Conservation (phyloP, 2,329 filamentous ascomycete species). For the Neofusicoccum kwambonambiense region DNA sequence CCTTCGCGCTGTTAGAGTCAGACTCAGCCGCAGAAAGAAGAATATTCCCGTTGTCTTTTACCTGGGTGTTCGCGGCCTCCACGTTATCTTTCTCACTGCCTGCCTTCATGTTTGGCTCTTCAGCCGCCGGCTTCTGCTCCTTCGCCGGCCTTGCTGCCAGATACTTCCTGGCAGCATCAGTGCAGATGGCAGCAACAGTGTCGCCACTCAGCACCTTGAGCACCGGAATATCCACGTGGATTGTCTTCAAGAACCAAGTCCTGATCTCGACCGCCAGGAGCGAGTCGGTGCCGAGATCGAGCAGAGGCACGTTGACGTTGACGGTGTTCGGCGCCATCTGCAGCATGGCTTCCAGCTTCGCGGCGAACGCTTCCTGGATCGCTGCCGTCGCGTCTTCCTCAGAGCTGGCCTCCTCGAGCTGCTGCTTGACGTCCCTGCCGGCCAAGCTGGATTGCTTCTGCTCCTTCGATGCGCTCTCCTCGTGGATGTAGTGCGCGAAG, state of each 20-base stretch:
- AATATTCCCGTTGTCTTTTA: no score
- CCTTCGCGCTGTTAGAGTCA: no score
- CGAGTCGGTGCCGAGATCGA: constrained; percentile 36
- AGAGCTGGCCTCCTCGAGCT: neutral
- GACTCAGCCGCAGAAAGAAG: no score
- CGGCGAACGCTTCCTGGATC: neutral
- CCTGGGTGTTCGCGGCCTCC: neutral
- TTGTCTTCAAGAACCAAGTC: constrained; percentile 50
- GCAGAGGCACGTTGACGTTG: neutral
- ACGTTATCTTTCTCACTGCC: neutral
- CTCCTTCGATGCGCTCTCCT: neutral
- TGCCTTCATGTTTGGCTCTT: neutral
- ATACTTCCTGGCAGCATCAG: neutral
- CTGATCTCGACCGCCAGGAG: constrained; percentile 43
- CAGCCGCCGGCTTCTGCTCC: neutral
- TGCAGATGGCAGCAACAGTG: neutral
- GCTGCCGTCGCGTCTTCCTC: neutral
- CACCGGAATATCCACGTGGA: constrained; percentile 47
- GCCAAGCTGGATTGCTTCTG: neutral
- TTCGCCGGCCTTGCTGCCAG: neutral
- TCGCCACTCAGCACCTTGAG: constrained; percentile 45
- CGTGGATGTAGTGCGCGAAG: constrained; percentile 1
- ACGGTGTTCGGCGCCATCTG: neutral
- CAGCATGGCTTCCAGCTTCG: neutral
- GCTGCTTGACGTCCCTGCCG: neutral